Conservation (phyloP, 2,329 filamentous ascomycete species). For the Hypoxylon sp. region DNA sequence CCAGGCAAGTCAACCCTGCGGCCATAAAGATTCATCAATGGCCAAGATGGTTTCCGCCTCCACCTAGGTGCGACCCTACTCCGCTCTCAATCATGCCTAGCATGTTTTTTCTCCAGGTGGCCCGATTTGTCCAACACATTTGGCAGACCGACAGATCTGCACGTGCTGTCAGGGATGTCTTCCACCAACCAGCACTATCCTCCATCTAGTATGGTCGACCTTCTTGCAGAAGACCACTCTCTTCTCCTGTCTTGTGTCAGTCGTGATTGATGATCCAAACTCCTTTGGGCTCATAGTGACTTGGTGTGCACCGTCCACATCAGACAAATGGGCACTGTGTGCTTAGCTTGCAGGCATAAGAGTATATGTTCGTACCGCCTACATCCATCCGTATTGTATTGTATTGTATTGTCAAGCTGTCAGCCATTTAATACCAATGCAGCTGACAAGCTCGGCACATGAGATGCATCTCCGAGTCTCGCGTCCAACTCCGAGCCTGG, state of each 20-base stretch:
- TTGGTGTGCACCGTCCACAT: conserved; percentile 28
- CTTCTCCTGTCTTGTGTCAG: conserved; percentile 34
- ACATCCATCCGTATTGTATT: conserved; percentile 21
- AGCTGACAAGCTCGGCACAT: conserved; percentile 39
- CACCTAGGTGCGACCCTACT: conserved; percentile 41
- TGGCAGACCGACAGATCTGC: conserved; percentile 48
- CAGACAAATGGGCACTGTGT: conserved; percentile 26
- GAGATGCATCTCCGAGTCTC: conserved; percentile 37
- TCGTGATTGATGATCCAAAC: conserved; percentile 40
- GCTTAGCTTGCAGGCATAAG: conserved; percentile 28
- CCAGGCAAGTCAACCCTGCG: conserved; percentile 34
- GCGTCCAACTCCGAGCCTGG: conserved; percentile 36
- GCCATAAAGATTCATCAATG: conserved; percentile 38
- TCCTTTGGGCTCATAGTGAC: conserved; percentile 32
- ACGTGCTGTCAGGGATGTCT: conserved; percentile 46
- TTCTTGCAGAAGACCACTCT: conserved; percentile 34
- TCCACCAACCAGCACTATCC: conserved; percentile 40
- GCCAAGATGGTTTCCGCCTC: conserved; percentile 39
- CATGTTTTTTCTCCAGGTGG: conserved; percentile 48
- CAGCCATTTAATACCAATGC: conserved; percentile 24
- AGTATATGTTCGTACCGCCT: conserved; percentile 25
- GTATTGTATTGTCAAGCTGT: conserved; percentile 24
- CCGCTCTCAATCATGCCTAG: conserved; percentile 46
- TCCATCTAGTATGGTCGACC: conserved; percentile 33
- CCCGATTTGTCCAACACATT: conserved; percentile 48